Percentiles rank a stretch among this genome's conserved stretches.
Conservation (phyloP, 192 early-diverging fungal species). For the Backusella sp. region DNA sequence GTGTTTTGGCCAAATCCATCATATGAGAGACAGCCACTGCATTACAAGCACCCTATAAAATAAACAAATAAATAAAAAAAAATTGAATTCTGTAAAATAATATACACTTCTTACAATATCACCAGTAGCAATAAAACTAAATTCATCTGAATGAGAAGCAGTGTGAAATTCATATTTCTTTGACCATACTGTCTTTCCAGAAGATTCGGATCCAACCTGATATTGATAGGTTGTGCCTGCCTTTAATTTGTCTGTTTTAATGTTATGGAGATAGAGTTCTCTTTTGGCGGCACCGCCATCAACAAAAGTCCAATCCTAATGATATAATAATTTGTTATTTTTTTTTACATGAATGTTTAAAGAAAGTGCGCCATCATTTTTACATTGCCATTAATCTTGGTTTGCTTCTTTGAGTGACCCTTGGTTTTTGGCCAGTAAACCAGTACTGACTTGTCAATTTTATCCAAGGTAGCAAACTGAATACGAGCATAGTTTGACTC, state of each 20-base stretch:
- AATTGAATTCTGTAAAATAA: neutral
- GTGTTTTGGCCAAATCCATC: constrained; percentile 18
- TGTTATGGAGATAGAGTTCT: constrained; percentile 28
- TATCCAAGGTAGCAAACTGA: constrained; percentile 26
- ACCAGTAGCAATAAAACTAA: constrained; percentile 33
- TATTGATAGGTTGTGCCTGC: constrained; percentile 29
- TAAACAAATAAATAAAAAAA: neutral
- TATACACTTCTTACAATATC: constrained; percentile 30
- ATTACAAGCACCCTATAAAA: constrained; percentile 32
- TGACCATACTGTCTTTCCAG: constrained; percentile 5
- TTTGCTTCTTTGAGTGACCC: neutral
- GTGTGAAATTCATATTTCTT: constrained; percentile 32
- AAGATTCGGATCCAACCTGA: constrained; percentile 18
- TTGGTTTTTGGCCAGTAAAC: constrained; percentile 27
- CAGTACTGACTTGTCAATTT: constrained; percentile 6
- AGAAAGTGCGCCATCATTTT: neutral
- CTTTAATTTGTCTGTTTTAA: constrained; percentile 17
- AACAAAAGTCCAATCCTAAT: constrained; percentile 28
- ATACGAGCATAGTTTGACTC: constrained; percentile 30
- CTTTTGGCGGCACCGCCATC: constrained; percentile 27
- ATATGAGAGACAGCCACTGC: constrained; percentile 24
- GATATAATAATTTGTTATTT: too few species aligned
- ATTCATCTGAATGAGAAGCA: neutral
- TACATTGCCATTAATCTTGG: constrained; percentile 4
- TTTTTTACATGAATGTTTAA: too few species aligned